A percentile compares a stretch with the other conserved stretches of the same genome.
Evolutionary conservation across 805 yeast species (phyloP).

Genomic region (Ogataea allantospora): DNA sequence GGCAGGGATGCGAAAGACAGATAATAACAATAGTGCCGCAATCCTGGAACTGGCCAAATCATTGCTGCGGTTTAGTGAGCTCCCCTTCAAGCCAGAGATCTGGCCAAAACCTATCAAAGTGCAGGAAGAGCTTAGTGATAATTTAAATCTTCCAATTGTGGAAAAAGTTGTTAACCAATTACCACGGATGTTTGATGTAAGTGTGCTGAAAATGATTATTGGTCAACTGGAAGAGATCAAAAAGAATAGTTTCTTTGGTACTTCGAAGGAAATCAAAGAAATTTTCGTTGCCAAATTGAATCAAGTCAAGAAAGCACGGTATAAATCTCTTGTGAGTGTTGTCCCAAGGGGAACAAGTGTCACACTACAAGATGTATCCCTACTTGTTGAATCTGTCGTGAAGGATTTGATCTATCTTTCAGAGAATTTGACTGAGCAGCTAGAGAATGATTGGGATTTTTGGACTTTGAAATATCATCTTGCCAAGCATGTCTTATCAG

Average conservation of each 20-base stretch:
- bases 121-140: slow-evolving; percentile 10
- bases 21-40: not conserved
- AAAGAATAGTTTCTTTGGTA: slow-evolving; percentile 16
- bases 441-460: slow-evolving; percentile 17
- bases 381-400: slow-evolving; percentile 13
- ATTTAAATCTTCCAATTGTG: slow-evolving; percentile 12
- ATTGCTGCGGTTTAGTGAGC: slow-evolving; percentile 17
- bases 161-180: slow-evolving; percentile 8
- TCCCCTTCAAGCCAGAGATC: slow-evolving; percentile 13
- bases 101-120: slow-evolving; percentile 19
- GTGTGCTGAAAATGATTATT: slow-evolving; percentile 8
- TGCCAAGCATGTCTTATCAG: slow-evolving; percentile 14
- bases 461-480: slow-evolving; percentile 13
- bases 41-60: slow-evolving; percentile 15
- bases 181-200: slow-evolving; percentile 12
- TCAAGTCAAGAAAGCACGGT: slow-evolving; percentile 8
- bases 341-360: slow-evolving; percentile 12
- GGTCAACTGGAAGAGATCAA: slow-evolving; percentile 10
- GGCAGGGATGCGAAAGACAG: slow-evolving; percentile 9
- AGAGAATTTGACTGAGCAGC: slow-evolving; percentile 5
- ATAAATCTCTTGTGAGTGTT: slow-evolving; percentile 3
- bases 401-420: slow-evolving; percentile 14
- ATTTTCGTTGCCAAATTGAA: slow-evolving; percentile 5
- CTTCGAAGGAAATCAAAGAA: slow-evolving; percentile 11
- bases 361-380: slow-evolving; percentile 11